phyloP scores from a whole-genome alignment of 78 protist species.

The Monocercomonoides exilis region DNA sequence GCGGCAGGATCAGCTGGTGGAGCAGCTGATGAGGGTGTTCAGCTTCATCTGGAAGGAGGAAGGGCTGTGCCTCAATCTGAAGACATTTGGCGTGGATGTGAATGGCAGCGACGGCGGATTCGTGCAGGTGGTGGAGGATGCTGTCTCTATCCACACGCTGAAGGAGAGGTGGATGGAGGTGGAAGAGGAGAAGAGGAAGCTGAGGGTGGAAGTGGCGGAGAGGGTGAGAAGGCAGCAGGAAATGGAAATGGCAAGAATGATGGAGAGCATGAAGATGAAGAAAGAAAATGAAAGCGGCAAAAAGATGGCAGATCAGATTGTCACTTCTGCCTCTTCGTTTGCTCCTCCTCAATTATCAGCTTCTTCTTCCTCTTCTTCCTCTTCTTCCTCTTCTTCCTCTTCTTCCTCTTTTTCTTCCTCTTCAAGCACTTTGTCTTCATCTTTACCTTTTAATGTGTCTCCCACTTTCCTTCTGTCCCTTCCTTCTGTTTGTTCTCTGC shows the following conservation, averaged over 20 bases:
- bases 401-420: neutral
- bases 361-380: too few relatives aligned
- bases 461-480: neutral
- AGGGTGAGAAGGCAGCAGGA: constrained; percentile 19
- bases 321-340: constrained; percentile 61
- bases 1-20: too few relatives aligned
- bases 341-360: too few relatives aligned
- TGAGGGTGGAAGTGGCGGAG: too few relatives aligned
- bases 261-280: too few relatives aligned
- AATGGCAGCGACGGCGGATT: constrained; percentile 67
- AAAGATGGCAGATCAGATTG: constrained; percentile 52
- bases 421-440: neutral
- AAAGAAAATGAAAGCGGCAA: neutral
- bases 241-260: constrained; percentile 46
- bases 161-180: constrained; percentile 34
- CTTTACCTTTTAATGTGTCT: neutral
- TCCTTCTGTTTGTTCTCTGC: neutral
- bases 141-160: constrained; percentile 60
- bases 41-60: neutral
- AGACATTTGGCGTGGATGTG: neutral
- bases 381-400: constrained; percentile 39
- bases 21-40: neutral
- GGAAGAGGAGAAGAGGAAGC: neutral
- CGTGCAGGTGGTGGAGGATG: constrained; percentile 58
- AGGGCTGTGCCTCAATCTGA: too few relatives aligned